Conservation (phyloP, 2,329 filamentous ascomycete genomes). For the Aphanocladium album region DNA sequence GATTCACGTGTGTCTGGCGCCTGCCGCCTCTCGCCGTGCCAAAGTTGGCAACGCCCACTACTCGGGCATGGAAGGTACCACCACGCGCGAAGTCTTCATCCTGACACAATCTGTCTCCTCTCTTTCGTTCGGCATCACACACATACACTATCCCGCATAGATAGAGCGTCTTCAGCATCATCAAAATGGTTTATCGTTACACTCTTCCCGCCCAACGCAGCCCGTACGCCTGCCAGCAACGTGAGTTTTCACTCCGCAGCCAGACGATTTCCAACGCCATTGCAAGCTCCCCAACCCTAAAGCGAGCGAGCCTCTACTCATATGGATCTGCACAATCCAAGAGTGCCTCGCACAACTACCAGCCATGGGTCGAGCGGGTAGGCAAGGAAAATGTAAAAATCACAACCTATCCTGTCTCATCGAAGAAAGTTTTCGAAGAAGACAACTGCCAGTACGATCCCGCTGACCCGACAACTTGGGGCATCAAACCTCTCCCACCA, state of each 20-base stretch:
- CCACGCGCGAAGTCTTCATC: no score
- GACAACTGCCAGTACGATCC: constrained; percentile 6
- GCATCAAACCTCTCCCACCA: constrained; percentile 12
- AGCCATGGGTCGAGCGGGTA: not conserved
- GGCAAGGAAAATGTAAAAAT: constrained; percentile 12
- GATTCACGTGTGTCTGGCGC: no score
- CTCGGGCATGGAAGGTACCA: no score
- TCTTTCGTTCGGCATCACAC: not conserved
- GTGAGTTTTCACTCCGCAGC: constrained; percentile 1
- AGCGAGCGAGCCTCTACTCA: constrained; percentile 4
- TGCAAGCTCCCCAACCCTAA: constrained; percentile 1
- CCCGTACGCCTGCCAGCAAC: not conserved
- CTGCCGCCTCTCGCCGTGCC: no score
- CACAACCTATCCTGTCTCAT: not conserved
- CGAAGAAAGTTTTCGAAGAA: not conserved
- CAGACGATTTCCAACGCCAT: constrained; percentile 12
- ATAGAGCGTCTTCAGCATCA: not conserved
- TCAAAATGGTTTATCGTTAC: constrained; percentile 14
- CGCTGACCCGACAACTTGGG: constrained; percentile 14
- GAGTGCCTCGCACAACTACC: not conserved
- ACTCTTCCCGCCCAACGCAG: constrained; percentile 11
- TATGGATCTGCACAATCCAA: not conserved
- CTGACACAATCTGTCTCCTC: no score
- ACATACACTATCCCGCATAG: not conserved
- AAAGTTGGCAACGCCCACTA: no score